Conservation (phyloP, 768 basidiomycete genomes). For the Boletus sensibilis region DNA sequence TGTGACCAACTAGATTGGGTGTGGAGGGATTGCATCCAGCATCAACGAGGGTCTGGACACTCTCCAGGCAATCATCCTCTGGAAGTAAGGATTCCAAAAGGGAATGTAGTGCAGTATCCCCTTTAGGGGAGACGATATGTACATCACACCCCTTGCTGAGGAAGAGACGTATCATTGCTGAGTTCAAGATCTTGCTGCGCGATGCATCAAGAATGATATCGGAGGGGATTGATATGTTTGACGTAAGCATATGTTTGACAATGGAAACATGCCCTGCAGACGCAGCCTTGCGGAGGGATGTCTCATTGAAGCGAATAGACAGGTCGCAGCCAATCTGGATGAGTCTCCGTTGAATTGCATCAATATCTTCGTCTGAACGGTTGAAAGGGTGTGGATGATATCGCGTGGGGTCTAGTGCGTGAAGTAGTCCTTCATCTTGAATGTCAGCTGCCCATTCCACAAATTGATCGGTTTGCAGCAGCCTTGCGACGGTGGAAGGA, state of each 20-base stretch:
- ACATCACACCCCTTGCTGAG: background rate
- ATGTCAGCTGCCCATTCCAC: constrained; percentile 4
- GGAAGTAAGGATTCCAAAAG: background rate
- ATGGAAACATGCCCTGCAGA: background rate
- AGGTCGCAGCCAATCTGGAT: background rate
- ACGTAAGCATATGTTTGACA: background rate
- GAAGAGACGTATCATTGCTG: background rate
- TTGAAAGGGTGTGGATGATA: background rate
- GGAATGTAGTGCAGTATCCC: constrained; percentile 1
- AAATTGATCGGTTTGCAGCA: constrained; percentile 17
- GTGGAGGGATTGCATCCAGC: constrained; percentile 1
- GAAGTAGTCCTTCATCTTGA: background rate
- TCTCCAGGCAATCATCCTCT: background rate
- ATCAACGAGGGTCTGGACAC: background rate
- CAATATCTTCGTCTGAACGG: background rate
- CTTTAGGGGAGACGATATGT: background rate
- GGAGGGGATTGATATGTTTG: background rate
- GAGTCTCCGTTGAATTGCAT: constrained; percentile 3
- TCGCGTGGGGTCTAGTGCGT: background rate
- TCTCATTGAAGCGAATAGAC: background rate
- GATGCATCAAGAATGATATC: constrained; percentile 3
- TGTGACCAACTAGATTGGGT: background rate
- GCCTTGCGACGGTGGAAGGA: background rate
- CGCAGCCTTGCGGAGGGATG: background rate
- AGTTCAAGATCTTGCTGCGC: background rate